Conservation (phyloP, 192 early-diverging fungal genomes). For the Dispira simplex region DNA sequence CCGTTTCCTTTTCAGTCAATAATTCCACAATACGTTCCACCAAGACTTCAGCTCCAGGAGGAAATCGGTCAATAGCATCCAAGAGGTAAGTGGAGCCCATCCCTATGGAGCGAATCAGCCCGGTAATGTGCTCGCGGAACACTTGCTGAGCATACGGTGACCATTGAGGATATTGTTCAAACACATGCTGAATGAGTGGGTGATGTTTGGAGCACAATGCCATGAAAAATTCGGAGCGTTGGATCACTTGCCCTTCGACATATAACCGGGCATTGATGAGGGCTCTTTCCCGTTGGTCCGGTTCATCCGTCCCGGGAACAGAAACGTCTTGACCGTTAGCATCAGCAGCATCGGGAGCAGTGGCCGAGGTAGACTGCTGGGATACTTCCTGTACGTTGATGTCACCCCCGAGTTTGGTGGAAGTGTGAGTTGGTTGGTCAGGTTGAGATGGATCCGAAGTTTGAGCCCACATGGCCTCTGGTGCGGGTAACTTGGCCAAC, state of each 20-base stretch:
- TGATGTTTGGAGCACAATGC: conserved; percentile 8
- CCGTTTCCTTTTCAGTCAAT: not conserved
- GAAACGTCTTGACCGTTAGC: not conserved
- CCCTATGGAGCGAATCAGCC: conserved; percentile 2
- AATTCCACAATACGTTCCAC: not conserved
- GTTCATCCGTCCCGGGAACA: not conserved
- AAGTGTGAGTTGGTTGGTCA: not conserved
- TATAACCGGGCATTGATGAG: not conserved
- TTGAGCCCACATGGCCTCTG: not conserved
- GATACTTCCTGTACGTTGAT: not conserved
- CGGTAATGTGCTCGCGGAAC: conserved; percentile 3
- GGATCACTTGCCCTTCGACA: not conserved
- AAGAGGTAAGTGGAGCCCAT: not conserved
- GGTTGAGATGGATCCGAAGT: not conserved
- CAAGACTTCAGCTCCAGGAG: not conserved
- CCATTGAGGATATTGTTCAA: not conserved
- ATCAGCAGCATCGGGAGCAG: not conserved
- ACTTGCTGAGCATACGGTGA: conserved; percentile 5
- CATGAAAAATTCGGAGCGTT: conserved; percentile 9
- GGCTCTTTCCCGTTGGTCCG: not conserved
- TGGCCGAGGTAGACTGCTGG: not conserved
- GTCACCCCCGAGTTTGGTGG: not conserved
- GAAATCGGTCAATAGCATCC: not conserved
- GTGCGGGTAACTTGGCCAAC: not conserved
- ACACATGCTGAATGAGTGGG: not conserved